Evolutionary conservation across 805 yeast genomes (phyloP), one percentile per base, ranked within the genome.

Genomic region (Cyberlindnera meyerae): DNA sequence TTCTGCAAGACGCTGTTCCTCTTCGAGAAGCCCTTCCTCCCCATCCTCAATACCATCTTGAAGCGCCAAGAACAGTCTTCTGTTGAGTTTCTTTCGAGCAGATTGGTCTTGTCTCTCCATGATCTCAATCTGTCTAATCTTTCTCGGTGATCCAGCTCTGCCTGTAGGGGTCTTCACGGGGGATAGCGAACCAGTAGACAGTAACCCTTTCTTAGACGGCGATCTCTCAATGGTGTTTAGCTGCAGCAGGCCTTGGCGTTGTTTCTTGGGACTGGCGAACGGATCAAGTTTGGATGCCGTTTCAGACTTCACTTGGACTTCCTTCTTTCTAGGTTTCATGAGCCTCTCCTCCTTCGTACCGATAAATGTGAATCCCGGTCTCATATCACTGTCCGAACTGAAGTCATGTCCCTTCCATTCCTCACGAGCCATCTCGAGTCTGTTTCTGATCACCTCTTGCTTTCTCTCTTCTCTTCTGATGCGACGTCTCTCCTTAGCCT

Each of bases 51-150:
- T 64, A 20, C 61, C 65, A 27, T 39, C 54, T 5, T 44, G 61
- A 15, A 48, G 15, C 6, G 43, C 22, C 14, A 6, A 6, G 8
- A 13, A 13, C 18, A 27, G 11, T 8, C 13, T n/a, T 18, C 14
- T 11, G 11, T 63, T 54, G 0, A 83, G 77, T 39, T 71, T 54
- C 44, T 68, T 67, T 18, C 72, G 52, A 2, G 83, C 83, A 3
- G 73, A 63, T 29, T 55, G 52, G 38, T 76, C 73, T 24, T 52
- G 55, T 6, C 14, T n/a, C 6, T 40, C 43, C 21, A 16, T 17
- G 11, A 27, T n/a, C 13, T 35, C 38, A 5, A 13, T 11, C 27
- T 65, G 43, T 7, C 62, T 71, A 1, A 51, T 15, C 4, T 78
- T 79, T 11, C 75, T 68, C 14, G 61, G 60, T 9, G 73, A 51